These are phyloP conservation scores for Talaromyces sp. DNA, from an alignment of 2,329 filamentous ascomycete genomes.

Conservation along the genomic window DNA sequence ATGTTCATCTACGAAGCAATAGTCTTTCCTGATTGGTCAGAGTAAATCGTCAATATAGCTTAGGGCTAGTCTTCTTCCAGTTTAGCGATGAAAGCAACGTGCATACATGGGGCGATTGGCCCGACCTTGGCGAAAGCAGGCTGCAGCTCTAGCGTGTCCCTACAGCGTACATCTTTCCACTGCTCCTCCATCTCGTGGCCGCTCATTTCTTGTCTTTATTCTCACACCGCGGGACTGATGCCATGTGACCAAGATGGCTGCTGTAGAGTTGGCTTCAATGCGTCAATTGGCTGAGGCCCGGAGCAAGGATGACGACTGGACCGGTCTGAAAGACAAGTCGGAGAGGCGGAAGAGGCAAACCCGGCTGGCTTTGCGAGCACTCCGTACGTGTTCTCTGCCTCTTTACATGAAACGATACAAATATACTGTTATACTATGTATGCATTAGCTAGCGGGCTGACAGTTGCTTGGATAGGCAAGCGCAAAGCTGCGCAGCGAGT, in stretches of 20 bases:
- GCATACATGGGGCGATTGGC: conserved; percentile 2
- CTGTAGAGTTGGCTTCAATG: conserved; percentile 1
- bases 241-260: conserved; percentile 1
- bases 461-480: not conserved
- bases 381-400: conserved; percentile 17
- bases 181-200: not conserved
- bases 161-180: not conserved
- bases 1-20: not conserved
- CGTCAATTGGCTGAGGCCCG: conserved; percentile 10
- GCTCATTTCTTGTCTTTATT: not conserved
- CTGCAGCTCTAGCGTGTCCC: not conserved
- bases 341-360: conserved; percentile 22
- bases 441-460: not conserved
- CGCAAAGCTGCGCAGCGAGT: conserved; percentile 6
- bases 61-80: not conserved
- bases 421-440: not conserved
- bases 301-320: conserved; percentile 19
- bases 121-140: not conserved
- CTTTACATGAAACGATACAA: not conserved
- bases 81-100: conserved; percentile 10
- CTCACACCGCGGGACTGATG: not conserved
- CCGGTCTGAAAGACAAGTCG: conserved; percentile 18
- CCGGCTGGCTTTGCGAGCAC: conserved; percentile 22
- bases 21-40: not conserved
- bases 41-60: not conserved